These are phyloP conservation scores for Phytophthora fragariae DNA, from an alignment of 352 stramenopile genomes.

Conservation along the genomic window DNA sequence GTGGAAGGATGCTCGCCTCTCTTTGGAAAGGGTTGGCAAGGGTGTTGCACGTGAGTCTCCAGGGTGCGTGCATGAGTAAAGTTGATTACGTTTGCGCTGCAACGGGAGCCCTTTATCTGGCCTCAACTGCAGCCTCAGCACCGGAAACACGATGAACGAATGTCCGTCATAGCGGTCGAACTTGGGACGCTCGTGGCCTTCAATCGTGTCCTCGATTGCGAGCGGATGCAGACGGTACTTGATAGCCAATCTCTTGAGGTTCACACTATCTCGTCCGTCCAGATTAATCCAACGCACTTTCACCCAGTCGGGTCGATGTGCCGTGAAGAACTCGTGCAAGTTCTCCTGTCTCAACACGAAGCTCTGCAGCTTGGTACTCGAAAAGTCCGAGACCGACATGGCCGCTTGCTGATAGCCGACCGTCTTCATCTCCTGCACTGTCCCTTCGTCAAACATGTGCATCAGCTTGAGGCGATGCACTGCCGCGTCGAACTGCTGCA, in stretches of 20 bases:
- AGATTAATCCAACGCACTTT: conserved; percentile 91
- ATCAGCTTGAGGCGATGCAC: conserved; percentile 90
- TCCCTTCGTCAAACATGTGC: conserved; percentile 84
- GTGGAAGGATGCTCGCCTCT: conserved; percentile 43
- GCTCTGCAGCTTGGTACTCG: conserved; percentile 71
- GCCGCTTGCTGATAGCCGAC: conserved; percentile 57
- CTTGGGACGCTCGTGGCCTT: conserved; percentile 88
- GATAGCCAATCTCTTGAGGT: conserved; percentile 88
- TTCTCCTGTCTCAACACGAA: conserved; percentile 61
- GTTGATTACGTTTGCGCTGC: conserved; percentile 46
- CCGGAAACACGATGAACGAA: conserved; percentile 85
- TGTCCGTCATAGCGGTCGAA: conserved; percentile 89
- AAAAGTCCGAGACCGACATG: conserved; percentile 86
- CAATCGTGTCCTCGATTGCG: conserved; percentile 87
- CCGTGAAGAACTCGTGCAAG: conserved; percentile 79
- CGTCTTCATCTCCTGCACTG: conserved; percentile 64
- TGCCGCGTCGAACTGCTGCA: conserved; percentile 79
- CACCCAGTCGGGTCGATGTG: conserved; percentile 77
- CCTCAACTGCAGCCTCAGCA: conserved; percentile 76
- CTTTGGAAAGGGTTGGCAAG: conserved; percentile 53
- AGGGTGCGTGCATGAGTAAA: conserved; percentile 18
- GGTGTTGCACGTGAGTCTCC: conserved; percentile 22
- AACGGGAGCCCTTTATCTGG: conserved; percentile 44
- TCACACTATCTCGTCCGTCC: conserved; percentile 78
- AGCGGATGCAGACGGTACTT: conserved; percentile 89